Base-by-base conservation (phyloP, 1,284 basidiomycete species). In the Pseudozyma hubeiensis region DNA sequence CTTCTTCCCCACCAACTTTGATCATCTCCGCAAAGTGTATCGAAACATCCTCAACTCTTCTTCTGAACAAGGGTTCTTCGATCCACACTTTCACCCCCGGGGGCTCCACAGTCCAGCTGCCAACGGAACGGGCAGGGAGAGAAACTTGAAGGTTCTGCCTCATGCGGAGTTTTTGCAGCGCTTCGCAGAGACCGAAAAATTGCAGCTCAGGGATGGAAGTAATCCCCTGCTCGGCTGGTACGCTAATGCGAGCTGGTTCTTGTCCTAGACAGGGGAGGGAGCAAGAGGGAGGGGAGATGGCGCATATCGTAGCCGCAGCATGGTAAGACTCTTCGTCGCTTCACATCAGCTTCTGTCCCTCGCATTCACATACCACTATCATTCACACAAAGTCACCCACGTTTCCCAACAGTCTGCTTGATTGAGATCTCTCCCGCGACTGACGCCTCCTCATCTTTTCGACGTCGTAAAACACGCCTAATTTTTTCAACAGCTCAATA, bases 1-100 rank as follows among this genome's bases (percentile, higher is more conserved):
- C 73, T 94, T 99, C 87, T 99, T 99, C 87, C 97, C 97, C 2
- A 99, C 96, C 7, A 87, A 95, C 82, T 99, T 99, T 77, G 89
- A 90, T 53, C 88, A 89, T 19, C 87, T 99, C 30, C 41, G 53
- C 2, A 56, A 70, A 11, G 49, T 81, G 5, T 85, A 85, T 51
- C 47, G 31, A 13, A 7, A 24, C 41, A n/a, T 60, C 33, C 13
- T 58, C 52, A 41, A 46, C 50, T 29, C 47, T 5, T 9, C 55
- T 34, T 6, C 45, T n/a, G 24, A 24, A 24, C 24, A 24, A 4
- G 24, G 24, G 24, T 24, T 24, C 4, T 24, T 24, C 24, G 24
- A 24, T 24, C 24, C 24, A 24, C 24, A 24, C 24, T 24, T 24
- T 24, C 24, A 24, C 24, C 1, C 24, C 24, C 24, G 35, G 2